Percentiles rank a stretch among this genome's conserved stretches.
phyloP scores from a whole-genome alignment of 108 stramenopile species.

The Nannochloropsis oceanica region DNA sequence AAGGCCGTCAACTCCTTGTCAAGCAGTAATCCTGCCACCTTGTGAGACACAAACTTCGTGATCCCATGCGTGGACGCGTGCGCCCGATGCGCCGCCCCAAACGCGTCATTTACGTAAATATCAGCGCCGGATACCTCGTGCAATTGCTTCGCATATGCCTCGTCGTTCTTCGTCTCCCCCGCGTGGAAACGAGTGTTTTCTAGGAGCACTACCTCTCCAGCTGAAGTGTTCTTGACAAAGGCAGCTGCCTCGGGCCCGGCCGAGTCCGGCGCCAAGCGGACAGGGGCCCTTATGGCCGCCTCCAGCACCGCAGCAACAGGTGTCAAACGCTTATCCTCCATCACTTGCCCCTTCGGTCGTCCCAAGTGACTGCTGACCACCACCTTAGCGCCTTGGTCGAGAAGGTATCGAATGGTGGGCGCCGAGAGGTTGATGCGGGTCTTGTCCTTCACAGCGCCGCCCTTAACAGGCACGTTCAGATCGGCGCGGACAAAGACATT shows the following conservation, averaged over 20 bases:
- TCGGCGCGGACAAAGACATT: slow-evolving; percentile 71
- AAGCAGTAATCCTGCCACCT: slow-evolving; percentile 42
- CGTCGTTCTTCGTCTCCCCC: slow-evolving; percentile 36
- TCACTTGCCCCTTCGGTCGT: slow-evolving; percentile 37
- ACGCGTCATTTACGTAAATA: slow-evolving; percentile 96
- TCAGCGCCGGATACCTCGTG: slow-evolving; percentile 40
- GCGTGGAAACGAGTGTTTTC: slow-evolving; percentile 92
- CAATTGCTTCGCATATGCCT: slow-evolving; percentile 36
- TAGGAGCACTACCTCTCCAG: slow-evolving; percentile 66
- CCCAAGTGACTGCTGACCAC: slow-evolving; percentile 8
- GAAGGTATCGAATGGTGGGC: slow-evolving; percentile 31
- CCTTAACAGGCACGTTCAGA: not conserved
- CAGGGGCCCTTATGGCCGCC: slow-evolving; percentile 15
- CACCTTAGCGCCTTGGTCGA: not conserved
- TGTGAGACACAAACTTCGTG: slow-evolving; percentile 35
- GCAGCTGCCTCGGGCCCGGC: slow-evolving; percentile 76
- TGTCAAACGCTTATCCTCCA: slow-evolving; percentile 23
- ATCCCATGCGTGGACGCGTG: slow-evolving; percentile 92
- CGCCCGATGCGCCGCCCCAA: slow-evolving; percentile 96
- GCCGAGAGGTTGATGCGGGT: slow-evolving; percentile 32
- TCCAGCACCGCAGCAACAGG: slow-evolving; percentile 24
- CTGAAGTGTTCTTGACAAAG: slow-evolving; percentile 47
- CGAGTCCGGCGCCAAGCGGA: slow-evolving; percentile 56
- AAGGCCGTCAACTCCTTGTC: slow-evolving; percentile 63
- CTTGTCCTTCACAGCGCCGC: slow-evolving; percentile 26